These are phyloP conservation scores for Phytophthora megakarya DNA, from an alignment of 352 stramenopile genomes.

Conservation along the genomic window DNA sequence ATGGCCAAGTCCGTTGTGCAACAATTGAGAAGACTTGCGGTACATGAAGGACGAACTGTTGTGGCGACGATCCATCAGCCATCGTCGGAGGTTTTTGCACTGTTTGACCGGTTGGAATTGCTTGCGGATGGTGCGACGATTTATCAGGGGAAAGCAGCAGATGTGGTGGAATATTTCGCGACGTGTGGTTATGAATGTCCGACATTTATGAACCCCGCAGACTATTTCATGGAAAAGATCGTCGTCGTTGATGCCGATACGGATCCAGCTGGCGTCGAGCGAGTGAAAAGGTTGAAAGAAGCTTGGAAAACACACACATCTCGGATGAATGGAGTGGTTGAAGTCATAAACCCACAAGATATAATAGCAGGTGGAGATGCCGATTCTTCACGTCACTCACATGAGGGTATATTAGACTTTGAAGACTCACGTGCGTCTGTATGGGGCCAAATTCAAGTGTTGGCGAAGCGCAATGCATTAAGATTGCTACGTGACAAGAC, in stretches of 20 bases:
- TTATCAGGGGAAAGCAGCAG: slow-evolving; percentile 43
- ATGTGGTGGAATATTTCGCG: slow-evolving; percentile 49
- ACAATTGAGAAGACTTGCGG: slow-evolving; percentile 63
- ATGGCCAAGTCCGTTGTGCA: slow-evolving; percentile 60
- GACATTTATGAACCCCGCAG: slow-evolving; percentile 53
- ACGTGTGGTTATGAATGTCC: slow-evolving; percentile 41
- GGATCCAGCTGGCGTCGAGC: slow-evolving; percentile 34
- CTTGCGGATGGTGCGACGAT: slow-evolving; percentile 48
- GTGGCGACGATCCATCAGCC: slow-evolving; percentile 87
- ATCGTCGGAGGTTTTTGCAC: slow-evolving; percentile 55
- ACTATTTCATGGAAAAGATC: slow-evolving; percentile 62
- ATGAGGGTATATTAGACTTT: slow-evolving; percentile 7
- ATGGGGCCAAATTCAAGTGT: slow-evolving; percentile 45
- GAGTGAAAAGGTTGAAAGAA: slow-evolving; percentile 21
- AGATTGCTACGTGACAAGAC: slow-evolving; percentile 53
- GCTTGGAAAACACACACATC: slow-evolving; percentile 19
- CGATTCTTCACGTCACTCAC: not conserved
- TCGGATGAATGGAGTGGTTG: slow-evolving; percentile 4
- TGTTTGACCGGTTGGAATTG: slow-evolving; percentile 52
- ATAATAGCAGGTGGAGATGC: slow-evolving; percentile 2
- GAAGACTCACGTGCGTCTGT: slow-evolving; percentile 35
- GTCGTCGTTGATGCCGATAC: slow-evolving; percentile 50
- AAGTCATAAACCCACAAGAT: slow-evolving; percentile 28
- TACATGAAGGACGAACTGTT: slow-evolving; percentile 75
- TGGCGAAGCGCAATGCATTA: slow-evolving; percentile 48